These are phyloP conservation scores for Penicillium sp. DNA, from an alignment of 2,329 filamentous ascomycete species.

Conservation along the genomic window DNA sequence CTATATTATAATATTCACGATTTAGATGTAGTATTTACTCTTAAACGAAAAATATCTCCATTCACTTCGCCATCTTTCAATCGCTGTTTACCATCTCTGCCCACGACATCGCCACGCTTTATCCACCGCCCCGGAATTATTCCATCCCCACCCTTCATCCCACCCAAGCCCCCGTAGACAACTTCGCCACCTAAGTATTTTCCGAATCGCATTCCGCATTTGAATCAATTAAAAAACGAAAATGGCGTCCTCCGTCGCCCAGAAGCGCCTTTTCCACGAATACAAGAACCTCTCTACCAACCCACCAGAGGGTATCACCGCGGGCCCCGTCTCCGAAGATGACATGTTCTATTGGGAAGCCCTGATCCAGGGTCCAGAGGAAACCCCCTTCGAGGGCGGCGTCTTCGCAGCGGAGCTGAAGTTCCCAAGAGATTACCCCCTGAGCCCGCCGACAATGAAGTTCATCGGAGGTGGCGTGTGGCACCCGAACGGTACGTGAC, in stretches of 20 bases:
- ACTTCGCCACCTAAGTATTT: neutral
- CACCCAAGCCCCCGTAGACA: neutral
- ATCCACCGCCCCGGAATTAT: conserved; percentile 15
- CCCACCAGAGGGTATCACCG: conserved; percentile 95
- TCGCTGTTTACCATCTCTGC: neutral
- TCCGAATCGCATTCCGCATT: neutral
- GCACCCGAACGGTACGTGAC: conserved; percentile 82
- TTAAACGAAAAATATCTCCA: neutral
- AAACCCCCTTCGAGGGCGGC: conserved; percentile 92
- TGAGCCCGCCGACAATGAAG: conserved; percentile 92
- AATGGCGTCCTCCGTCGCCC: conserved; percentile 56
- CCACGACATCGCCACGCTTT: neutral
- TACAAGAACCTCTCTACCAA: conserved; percentile 93
- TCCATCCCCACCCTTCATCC: conserved; percentile 3
- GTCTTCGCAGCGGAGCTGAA: conserved; percentile 93
- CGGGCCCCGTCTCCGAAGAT: conserved; percentile 88
- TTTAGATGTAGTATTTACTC: neutral
- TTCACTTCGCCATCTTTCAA: neutral
- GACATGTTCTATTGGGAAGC: conserved; percentile 97
- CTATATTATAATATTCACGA: neutral
- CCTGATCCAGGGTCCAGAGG: conserved; percentile 90
- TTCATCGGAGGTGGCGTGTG: conserved; percentile 85
- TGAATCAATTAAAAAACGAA: neutral
- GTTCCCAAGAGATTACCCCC: conserved; percentile 95
- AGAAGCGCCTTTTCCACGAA: conserved; percentile 87